A percentile compares a stretch with the other conserved stretches of the same genome.
phyloP scores from a whole-genome alignment of 2,329 filamentous ascomycete genomes.

The Paecilomyces formosus region DNA sequence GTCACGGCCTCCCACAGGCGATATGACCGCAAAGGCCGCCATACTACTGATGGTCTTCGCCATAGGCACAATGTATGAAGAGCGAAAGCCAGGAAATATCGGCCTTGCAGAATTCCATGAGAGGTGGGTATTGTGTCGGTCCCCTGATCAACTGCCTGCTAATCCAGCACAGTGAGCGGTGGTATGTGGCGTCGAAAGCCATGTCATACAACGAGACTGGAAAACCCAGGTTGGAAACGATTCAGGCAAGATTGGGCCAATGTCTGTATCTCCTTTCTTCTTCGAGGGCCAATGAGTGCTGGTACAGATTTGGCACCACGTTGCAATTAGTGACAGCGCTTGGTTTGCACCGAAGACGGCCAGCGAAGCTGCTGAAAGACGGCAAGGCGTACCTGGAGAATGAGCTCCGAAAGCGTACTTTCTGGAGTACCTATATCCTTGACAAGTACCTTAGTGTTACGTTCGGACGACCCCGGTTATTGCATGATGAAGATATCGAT shows the following conservation, averaged over 20 bases:
- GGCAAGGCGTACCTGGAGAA: slow-evolving; percentile 25
- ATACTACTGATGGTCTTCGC: slow-evolving; percentile 45
- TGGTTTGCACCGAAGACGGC: slow-evolving; percentile 30
- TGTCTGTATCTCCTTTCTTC: slow-evolving; percentile 53
- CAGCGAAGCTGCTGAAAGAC: slow-evolving; percentile 19
- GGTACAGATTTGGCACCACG: slow-evolving; percentile 53
- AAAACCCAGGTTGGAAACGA: slow-evolving; percentile 47
- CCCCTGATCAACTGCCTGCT: background rate
- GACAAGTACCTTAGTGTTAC: slow-evolving; percentile 59
- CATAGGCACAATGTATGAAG: slow-evolving; percentile 40
- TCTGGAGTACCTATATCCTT: slow-evolving; percentile 57
- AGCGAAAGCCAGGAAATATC: slow-evolving; percentile 26
- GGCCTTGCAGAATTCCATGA: slow-evolving; percentile 15
- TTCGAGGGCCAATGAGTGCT: slow-evolving; percentile 53
- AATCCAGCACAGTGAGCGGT: slow-evolving; percentile 21
- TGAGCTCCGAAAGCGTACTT: slow-evolving; percentile 52
- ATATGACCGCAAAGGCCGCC: slow-evolving; percentile 40
- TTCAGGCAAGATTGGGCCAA: slow-evolving; percentile 52
- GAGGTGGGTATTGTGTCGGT: slow-evolving; percentile 15
- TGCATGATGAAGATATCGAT: slow-evolving; percentile 58
- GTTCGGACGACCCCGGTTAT: slow-evolving; percentile 52
- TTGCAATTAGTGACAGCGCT: slow-evolving; percentile 46
- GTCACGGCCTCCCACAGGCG: slow-evolving; percentile 29
- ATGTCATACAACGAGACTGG: slow-evolving; percentile 42
- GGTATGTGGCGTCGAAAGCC: slow-evolving; percentile 31